These are phyloP conservation scores for Solanum bulbocastanum DNA, from an alignment of 257 asterid genomes.

Conservation along the genomic window DNA sequence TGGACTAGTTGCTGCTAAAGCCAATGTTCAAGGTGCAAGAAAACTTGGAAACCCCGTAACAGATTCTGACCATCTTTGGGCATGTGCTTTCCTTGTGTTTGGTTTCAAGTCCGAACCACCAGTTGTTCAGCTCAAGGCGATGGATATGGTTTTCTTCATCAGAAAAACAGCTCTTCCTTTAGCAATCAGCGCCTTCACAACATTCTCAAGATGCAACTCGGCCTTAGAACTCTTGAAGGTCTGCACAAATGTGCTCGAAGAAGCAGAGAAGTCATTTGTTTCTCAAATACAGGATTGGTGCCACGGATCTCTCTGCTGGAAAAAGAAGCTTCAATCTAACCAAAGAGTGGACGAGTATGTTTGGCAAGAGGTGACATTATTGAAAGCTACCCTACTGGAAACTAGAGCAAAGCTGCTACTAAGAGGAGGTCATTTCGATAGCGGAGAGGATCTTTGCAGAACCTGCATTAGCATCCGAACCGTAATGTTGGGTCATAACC, in stretches of 20 bases:
- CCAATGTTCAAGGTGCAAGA: conserved; percentile 52
- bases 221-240: conserved; percentile 80
- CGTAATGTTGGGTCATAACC: conserved; percentile 81
- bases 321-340: conserved; percentile 42
- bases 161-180: conserved; percentile 61
- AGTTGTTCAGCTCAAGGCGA: conserved; percentile 61
- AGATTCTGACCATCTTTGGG: conserved; percentile 64
- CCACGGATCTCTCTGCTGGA: conserved; percentile 79
- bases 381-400: conserved; percentile 63
- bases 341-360: conserved; percentile 70
- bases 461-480: conserved; percentile 77
- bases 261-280: conserved; percentile 76
- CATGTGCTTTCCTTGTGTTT: conserved; percentile 69
- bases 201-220: conserved; percentile 67
- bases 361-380: conserved; percentile 76
- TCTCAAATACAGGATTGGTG: conserved; percentile 78
- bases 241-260: conserved; percentile 78
- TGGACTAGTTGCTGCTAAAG: conserved; percentile 42
- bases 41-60: conserved; percentile 30
- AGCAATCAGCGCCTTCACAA: conserved; percentile 47
- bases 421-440: conserved; percentile 68
- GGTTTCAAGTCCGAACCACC: conserved; percentile 85
- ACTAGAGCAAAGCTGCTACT: conserved; percentile 59
- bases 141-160: conserved; percentile 58
- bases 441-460: conserved; percentile 74